Conservation (phyloP, 345 rosid species). For the Eucalyptus victrix region DNA sequence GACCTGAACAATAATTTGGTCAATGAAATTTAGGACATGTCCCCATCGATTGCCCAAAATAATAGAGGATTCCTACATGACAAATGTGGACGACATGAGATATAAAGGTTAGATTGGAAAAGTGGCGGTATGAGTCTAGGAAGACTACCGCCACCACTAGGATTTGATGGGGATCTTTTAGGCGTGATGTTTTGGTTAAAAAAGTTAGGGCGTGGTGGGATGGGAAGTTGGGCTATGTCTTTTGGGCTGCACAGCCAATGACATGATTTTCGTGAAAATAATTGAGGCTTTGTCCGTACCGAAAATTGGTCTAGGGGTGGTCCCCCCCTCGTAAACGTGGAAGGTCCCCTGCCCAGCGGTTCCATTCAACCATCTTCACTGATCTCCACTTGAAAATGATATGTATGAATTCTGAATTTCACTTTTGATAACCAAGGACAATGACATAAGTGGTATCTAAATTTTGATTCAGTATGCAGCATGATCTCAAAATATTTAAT, state of each 20-base stretch:
- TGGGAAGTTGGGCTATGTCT: not conserved
- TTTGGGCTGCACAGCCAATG: not conserved
- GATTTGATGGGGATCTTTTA: not conserved
- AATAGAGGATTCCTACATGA: not conserved
- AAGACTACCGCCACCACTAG: not conserved
- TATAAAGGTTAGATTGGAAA: not conserved
- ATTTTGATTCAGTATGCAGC: accelerated
- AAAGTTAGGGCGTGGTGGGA: not conserved
- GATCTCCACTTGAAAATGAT: not conserved
- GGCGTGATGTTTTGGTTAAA: not conserved
- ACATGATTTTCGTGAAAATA: not conserved
- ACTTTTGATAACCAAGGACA: not conserved
- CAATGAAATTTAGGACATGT: not conserved
- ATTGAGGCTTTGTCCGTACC: not conserved
- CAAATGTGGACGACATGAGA: not conserved
- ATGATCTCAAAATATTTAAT: not conserved
- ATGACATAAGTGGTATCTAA: not conserved
- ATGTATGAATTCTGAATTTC: not conserved
- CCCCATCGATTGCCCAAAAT: not conserved
- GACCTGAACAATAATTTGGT: not conserved
- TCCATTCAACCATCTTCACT: not conserved
- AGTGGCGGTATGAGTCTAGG: not conserved
- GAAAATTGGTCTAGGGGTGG: not conserved
- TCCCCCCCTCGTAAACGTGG: not conserved
- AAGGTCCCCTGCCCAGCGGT: not conserved